Base-by-base conservation (phyloP, 768 basidiomycete species). In the Tylopilus sp. region DNA sequence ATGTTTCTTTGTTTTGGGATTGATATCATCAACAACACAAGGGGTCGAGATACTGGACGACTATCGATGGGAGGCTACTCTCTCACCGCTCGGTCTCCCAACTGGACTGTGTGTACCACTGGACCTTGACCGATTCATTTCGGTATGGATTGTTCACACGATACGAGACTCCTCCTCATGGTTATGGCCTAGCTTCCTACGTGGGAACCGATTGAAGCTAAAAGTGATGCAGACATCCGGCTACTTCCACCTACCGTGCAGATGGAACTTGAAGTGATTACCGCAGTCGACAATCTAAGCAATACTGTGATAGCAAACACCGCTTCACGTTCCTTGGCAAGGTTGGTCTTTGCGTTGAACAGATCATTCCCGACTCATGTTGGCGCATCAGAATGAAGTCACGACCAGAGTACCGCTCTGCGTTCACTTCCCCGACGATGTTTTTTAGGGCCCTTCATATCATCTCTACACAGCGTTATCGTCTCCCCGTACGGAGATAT, bases 261-360 rank as follows among this genome's bases (percentile, higher is more conserved):
- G 55, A 73, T 80, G 33, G 95, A 98, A 62, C 77, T 84, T 6
- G 92, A 96, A 60, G 86, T 92, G 26, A 79, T 95, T 60, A 86
- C 87, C 5, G 90, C 92, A 5, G 90, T 99, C 45, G 88, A 93
- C 62, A 98, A 98, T 66, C 76, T 99, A 37, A 86, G 89, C 26
- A 99, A 99, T 66, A 92, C 94, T 19, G 94, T 98, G 46, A 89
- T 98, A 53, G 94, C 95, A 0, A 95, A 95, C 63, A 84, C 91
- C 22, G 94, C 97, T 1, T 98, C 97, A 22, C 83, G 92, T 42
- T 87, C 92, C 17, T 75, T 99, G 34, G 86, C 92, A 26, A 83
- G 82, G 93, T 94, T 63, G 57, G 79, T 69, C 19, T 36, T 42
- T 50, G 49, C 38, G 21, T 7, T 14, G 10, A 48, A 33, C 24